Conservation (phyloP, 73 alveolate species). For the Paraurostyla sp. region DNA sequence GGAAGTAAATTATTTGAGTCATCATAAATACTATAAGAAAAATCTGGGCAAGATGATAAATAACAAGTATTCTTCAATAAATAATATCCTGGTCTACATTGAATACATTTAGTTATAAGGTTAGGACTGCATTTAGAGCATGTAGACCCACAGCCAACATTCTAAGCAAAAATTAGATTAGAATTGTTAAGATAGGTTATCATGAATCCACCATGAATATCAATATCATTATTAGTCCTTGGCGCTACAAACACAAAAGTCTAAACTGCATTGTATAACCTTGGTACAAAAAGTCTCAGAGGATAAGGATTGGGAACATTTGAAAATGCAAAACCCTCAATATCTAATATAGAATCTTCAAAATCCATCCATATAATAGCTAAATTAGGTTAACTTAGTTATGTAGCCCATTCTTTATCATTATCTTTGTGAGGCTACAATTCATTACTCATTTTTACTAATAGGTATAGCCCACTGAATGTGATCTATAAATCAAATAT, state of each 20-base stretch:
- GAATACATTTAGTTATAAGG: not conserved
- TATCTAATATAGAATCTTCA: conserved; percentile 21
- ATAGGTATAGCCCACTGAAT: conserved; percentile 43
- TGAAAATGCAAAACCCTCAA: not conserved
- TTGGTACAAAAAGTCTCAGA: conserved; percentile 33
- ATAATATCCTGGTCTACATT: conserved; percentile 19
- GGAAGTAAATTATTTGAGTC: not conserved
- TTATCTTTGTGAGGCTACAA: conserved; percentile 62
- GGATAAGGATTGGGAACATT: not conserved
- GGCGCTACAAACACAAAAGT: conserved; percentile 31
- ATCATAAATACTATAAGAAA: conserved; percentile 16
- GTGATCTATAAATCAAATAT: conserved; percentile 10
- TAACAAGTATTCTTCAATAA: conserved; percentile 15
- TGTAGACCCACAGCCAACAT: conserved; percentile 40
- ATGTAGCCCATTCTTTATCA: conserved; percentile 45
- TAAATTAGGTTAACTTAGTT: not conserved
- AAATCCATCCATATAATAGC: conserved; percentile 47
- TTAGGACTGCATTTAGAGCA: conserved; percentile 41
- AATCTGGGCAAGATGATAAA: not conserved
- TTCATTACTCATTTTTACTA: conserved; percentile 45
- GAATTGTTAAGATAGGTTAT: conserved; percentile 7
- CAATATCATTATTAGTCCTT: conserved; percentile 22
- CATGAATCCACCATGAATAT: conserved; percentile 34
- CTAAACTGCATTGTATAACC: not conserved
- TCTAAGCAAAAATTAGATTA: not conserved